Conservation (phyloP, 1,139 yeast species). For the Pichia inconspicua region DNA sequence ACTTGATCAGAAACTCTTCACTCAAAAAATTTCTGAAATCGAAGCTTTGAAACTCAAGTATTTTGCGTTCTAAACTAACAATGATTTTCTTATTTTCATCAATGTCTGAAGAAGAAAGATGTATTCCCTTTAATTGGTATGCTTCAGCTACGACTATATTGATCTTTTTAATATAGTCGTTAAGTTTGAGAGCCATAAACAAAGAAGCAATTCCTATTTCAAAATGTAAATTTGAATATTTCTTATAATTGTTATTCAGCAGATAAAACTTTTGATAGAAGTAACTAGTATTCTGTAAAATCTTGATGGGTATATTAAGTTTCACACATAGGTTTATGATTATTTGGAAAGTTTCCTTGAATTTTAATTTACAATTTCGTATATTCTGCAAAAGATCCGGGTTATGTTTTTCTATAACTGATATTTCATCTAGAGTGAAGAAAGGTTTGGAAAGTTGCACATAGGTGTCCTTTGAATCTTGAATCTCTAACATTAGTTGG, state of each 20-base stretch:
- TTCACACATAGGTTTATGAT: conserved; percentile 44
- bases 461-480: conserved; percentile 6
- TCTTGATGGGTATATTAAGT: conserved; percentile 59
- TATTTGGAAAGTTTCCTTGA: conserved; percentile 47
- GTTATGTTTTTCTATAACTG: conserved; percentile 43
- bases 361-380: conserved; percentile 38
- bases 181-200: conserved; percentile 76
- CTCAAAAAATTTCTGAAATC: conserved; percentile 59
- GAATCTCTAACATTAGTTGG: neutral
- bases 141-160: conserved; percentile 46
- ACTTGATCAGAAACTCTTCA: conserved; percentile 67
- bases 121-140: conserved; percentile 26
- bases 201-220: conserved; percentile 67
- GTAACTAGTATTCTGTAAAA: conserved; percentile 60
- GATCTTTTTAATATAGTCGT: conserved; percentile 80
- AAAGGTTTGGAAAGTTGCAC: conserved; percentile 59
- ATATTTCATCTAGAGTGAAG: conserved; percentile 49
- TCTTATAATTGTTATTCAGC: conserved; percentile 47
- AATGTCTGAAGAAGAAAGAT: conserved; percentile 29
- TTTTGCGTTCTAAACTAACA: conserved; percentile 55
- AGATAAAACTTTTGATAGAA: conserved; percentile 66
- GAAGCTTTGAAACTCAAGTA: conserved; percentile 32
- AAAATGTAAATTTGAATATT: conserved; percentile 28
- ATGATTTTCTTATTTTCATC: conserved; percentile 43
- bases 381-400: conserved; percentile 33